Base-by-base conservation (phyloP, 2,329 filamentous ascomycete species). In the Epichloe sp. region DNA sequence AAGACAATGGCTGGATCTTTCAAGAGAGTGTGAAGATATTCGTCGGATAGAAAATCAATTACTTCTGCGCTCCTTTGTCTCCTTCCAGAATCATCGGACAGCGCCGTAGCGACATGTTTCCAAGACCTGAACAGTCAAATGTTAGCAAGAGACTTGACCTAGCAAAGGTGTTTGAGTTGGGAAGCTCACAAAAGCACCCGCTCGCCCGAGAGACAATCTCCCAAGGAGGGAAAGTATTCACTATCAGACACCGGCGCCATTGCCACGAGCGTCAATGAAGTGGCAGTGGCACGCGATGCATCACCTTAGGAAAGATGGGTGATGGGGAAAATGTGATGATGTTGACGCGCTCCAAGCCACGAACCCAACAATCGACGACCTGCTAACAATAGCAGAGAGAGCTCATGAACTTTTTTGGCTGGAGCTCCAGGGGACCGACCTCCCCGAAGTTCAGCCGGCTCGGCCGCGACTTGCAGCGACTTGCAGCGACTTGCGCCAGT, bases 171-270 rank as follows among this genome's bases (percentile, higher is more conserved):
- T 35, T 14, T 5, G n/a, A 38, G 38, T 14, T 49, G 38, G 51
- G 40, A 52, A 56, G 75, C 83, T 66, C 77, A 95, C 86, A 95
- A 77, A 62, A 96, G 75, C 64, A 85, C 78, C 62, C 79, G 79
- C 67, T 91, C 83, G 70, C 88, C 87, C 61, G 80, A 83, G 62
- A 97, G 77, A 71, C 88, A 94, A 65, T 86, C 82, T 69, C 88
- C 85, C 68, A 96, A 76, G 63, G 88, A 81, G 63, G 90, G 88
- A 63, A 94, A 86, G 71, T 90, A 93, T 66, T 78, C 75, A 63
- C 74, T 73, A 71, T 85, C 83, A 63, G 79, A 77, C 64, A 79
- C 72, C 69, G 82, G 77, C 73, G 82, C 84, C 85, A 88, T 89
- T 73, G 70, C 74, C 72, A 67, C 71, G 67, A 70, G 68, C 68